These are phyloP conservation scores for Thymus quinquecostatus DNA, from an alignment of 257 asterid genomes.

Conservation along the genomic window DNA sequence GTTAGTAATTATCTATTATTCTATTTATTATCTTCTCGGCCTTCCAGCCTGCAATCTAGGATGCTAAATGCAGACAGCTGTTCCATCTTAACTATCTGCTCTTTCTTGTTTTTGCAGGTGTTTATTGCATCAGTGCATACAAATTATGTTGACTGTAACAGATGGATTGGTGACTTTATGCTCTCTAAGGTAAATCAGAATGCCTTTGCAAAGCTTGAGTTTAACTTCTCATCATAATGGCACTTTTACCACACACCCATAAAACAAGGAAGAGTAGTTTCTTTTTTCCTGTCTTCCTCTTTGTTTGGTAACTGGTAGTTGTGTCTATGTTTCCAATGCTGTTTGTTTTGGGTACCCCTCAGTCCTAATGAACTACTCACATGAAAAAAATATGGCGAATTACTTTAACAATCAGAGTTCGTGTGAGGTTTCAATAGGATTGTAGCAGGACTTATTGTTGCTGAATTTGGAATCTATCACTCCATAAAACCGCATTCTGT, in stretches of 20 bases:
- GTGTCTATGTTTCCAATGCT: conserved; percentile 15
- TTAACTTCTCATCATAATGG: conserved; percentile 7
- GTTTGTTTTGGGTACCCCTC: not conserved
- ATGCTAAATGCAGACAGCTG: conserved; percentile 11
- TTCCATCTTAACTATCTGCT: conserved; percentile 31
- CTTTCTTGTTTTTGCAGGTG: conserved; percentile 44
- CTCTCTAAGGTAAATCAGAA: conserved; percentile 74
- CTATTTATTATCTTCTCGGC: conserved; percentile 9
- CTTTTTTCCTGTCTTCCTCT: not conserved
- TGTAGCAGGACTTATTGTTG: not conserved
- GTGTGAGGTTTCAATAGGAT: not conserved
- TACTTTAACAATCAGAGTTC: not conserved
- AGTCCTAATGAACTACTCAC: not conserved
- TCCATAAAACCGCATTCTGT: not conserved
- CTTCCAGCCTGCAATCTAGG: conserved; percentile 14
- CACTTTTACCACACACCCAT: conserved; percentile 22
- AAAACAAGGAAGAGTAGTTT: not conserved
- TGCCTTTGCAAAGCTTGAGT: conserved; percentile 16
- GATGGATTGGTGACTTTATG: conserved; percentile 96
- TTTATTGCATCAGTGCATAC: conserved; percentile 94
- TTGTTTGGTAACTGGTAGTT: not conserved
- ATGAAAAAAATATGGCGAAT: not conserved
- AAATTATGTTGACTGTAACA: conserved; percentile 92
- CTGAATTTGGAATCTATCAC: not conserved
- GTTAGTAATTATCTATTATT: conserved; percentile 49